phyloP scores from a whole-genome alignment of 2,329 filamentous ascomycete genomes.

The Pseudocercospora vitis region DNA sequence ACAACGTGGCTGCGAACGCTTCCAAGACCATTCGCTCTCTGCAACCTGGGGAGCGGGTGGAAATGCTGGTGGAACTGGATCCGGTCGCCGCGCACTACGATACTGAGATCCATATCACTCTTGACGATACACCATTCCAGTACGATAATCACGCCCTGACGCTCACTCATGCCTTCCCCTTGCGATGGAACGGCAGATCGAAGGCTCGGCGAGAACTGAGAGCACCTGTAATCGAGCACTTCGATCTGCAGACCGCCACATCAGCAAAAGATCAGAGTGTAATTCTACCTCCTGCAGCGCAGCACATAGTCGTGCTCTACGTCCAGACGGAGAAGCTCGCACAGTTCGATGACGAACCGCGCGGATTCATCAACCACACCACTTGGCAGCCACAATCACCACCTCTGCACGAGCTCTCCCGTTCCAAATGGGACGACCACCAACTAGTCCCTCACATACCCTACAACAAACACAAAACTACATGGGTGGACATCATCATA shows the following conservation, averaged over 20 bases:
- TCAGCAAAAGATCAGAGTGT: conserved; percentile 23
- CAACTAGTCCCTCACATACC: conserved; percentile 43
- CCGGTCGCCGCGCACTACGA: background rate
- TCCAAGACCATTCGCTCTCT: conserved; percentile 43
- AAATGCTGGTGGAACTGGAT: conserved; percentile 32
- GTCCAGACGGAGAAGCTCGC: conserved; percentile 49
- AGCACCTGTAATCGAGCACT: background rate
- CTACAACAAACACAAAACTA: conserved; percentile 16
- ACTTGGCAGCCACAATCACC: conserved; percentile 44
- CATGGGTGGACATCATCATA: conserved; percentile 51
- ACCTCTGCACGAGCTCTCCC: conserved; percentile 38
- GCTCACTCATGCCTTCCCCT: conserved; percentile 40
- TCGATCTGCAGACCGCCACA: conserved; percentile 20
- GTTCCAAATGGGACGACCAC: conserved; percentile 44
- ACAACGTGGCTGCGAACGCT: conserved; percentile 33
- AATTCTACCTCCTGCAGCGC: conserved; percentile 33
- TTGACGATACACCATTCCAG: conserved; percentile 44
- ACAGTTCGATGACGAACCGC: conserved; percentile 45
- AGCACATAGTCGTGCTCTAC: conserved; percentile 49
- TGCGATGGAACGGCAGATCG: conserved; percentile 13
- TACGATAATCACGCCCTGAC: conserved; percentile 47
- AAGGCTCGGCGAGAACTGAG: background rate
- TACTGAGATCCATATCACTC: conserved; percentile 11
- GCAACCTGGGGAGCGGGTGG: conserved; percentile 49
- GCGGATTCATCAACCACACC: conserved; percentile 52